These are phyloP conservation scores for Lactarius sanguifluus DNA, from an alignment of 768 basidiomycete species.

Conservation along the genomic window DNA sequence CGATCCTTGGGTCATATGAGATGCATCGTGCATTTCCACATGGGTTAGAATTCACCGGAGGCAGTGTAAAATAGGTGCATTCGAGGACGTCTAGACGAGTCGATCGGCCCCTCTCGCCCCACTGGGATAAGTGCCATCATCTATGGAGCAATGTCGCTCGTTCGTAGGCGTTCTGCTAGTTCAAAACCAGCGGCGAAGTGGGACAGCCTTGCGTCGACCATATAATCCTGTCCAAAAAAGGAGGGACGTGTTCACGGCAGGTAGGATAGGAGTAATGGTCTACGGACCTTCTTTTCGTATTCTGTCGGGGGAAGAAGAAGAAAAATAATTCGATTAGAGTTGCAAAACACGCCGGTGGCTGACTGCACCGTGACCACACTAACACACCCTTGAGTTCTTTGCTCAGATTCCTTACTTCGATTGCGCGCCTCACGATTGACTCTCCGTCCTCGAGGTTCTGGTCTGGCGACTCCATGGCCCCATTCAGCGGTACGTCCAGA, in stretches of 20 bases:
- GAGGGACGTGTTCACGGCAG: neutral
- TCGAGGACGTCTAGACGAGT: slow-evolving; percentile 6
- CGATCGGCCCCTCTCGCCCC: neutral
- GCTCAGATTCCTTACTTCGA: slow-evolving; percentile 65
- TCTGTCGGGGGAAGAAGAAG: slow-evolving; percentile 39
- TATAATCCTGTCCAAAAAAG: slow-evolving; percentile 39
- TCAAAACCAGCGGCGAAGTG: slow-evolving; percentile 73
- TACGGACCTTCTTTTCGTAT: slow-evolving; percentile 56
- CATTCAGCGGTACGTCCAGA: slow-evolving; percentile 65
- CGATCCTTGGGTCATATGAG: slow-evolving; percentile 15
- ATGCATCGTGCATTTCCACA: slow-evolving; percentile 20
- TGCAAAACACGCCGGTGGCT: neutral
- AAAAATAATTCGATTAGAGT: slow-evolving; percentile 1
- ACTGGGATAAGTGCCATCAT: neutral
- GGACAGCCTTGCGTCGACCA: slow-evolving; percentile 75
- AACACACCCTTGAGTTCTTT: slow-evolving; percentile 62
- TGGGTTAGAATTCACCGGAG: slow-evolving; percentile 9
- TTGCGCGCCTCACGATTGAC: slow-evolving; percentile 70
- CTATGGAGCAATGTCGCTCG: slow-evolving; percentile 29
- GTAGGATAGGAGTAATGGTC: neutral
- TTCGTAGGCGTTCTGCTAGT: slow-evolving; percentile 45
- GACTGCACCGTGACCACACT: neutral
- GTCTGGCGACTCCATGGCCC: slow-evolving; percentile 62
- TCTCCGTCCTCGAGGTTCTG: slow-evolving; percentile 87
- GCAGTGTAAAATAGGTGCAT: slow-evolving; percentile 14